Evolutionary conservation across 768 basidiomycete genomes (phyloP), one percentile per base, ranked within the genome.

Genomic region (Boletus pseudopeckii): DNA sequence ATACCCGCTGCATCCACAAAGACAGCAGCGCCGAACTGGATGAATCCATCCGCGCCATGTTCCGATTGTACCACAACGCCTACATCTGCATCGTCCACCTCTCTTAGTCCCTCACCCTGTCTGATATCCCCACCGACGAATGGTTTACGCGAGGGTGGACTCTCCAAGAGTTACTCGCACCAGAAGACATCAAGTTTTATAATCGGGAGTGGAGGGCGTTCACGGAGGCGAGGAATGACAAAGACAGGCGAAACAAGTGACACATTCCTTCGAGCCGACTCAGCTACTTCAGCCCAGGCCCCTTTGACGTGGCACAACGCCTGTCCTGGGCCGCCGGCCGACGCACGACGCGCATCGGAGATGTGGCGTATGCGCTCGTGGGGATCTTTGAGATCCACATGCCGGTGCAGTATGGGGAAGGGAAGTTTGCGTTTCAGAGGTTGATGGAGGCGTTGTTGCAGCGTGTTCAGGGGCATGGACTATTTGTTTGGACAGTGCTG

Each of bases 41-140:
- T 3, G 66, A 67, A 41, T 58, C 65, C 41, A 60, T 67, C 24
- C 54, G 55, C 13, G 58, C 66, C 48, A 67, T 67, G 66, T 63
- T 63, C 52, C 43, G 45, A 55, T n/a, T n/a, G n/a, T n/a, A n/a
- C n/a, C n/a, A n/a, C n/a, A n/a, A n/a, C n/a, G n/a, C n/a, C n/a
- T n/a, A n/a, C n/a, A n/a, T n/a, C n/a, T n/a, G n/a, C n/a, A n/a
- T n/a, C n/a, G n/a, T n/a, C n/a, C n/a, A n/a, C n/a, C n/a, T n/a
- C n/a, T n/a, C n/a, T n/a, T n/a, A n/a, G n/a, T n/a, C n/a, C n/a
- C n/a, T n/a, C n/a, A n/a, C n/a, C n/a, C n/a, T n/a, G n/a, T n/a
- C n/a, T n/a, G n/a, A n/a, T n/a, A n/a, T n/a, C n/a, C n/a, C n/a
- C n/a, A n/a, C n/a, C n/a, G n/a, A n/a, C 42, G 46, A 54, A 34